Conservation (phyloP, 768 basidiomycete genomes). For the Hirschioporus abietinus region DNA sequence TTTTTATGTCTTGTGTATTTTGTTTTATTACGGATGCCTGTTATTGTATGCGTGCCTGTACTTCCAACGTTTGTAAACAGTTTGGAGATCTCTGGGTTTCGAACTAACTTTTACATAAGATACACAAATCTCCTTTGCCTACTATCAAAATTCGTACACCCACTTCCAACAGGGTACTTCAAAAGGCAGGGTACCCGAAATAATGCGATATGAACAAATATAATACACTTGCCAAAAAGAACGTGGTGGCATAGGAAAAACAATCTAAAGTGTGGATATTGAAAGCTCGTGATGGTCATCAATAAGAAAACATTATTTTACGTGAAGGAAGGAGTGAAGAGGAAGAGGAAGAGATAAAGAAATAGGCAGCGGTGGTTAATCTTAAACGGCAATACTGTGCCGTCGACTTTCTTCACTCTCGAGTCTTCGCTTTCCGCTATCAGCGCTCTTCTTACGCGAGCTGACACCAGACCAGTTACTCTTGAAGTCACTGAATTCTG, state of each 20-base stretch:
- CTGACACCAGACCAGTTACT: constrained; percentile 51
- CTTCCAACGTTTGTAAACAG: background rate
- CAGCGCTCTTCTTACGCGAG: constrained; percentile 41
- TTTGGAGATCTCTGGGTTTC: background rate
- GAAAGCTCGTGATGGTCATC: background rate
- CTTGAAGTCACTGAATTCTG: constrained; percentile 40
- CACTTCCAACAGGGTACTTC: background rate
- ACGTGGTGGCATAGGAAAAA: background rate
- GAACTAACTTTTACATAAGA: background rate
- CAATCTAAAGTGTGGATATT: background rate
- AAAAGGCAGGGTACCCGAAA: background rate
- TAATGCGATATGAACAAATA: background rate
- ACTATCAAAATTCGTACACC: background rate
- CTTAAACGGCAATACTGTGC: constrained; percentile 60
- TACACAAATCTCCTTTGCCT: background rate
- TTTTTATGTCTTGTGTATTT: background rate
- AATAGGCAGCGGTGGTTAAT: background rate
- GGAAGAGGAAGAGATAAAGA: background rate
- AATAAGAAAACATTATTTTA: constrained; percentile 1
- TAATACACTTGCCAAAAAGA: background rate
- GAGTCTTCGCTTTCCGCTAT: constrained; percentile 27
- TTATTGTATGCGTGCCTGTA: background rate
- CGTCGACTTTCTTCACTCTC: constrained; percentile 51
- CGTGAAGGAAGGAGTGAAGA: background rate
- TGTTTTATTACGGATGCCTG: background rate